Evolutionary conservation across 2,329 filamentous ascomycete species (phyloP).

Genomic region (Alternaria sp.): DNA sequence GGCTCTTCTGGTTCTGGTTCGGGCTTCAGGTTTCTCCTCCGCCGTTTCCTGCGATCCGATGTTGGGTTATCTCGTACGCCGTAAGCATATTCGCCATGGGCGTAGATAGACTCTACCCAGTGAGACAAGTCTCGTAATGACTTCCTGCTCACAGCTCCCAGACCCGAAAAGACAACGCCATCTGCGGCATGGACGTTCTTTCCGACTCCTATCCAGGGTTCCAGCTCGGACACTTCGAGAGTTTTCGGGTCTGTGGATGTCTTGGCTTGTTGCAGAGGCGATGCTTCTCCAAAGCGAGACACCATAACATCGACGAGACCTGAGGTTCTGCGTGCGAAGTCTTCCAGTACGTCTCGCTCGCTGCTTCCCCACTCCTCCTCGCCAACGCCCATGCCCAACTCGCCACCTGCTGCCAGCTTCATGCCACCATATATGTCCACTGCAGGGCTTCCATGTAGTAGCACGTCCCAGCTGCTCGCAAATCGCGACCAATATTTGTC

Average conservation of each 20-base stretch:
- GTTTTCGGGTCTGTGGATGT: conserved; percentile 32
- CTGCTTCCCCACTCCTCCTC: conserved; percentile 95
- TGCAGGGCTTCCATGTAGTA: conserved; percentile 87
- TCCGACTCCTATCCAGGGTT: conserved; percentile 78
- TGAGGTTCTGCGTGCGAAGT: conserved; percentile 78
- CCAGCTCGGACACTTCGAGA: conserved; percentile 28
- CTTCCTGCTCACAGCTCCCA: conserved; percentile 72
- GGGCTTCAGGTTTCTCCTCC: conserved; percentile 47
- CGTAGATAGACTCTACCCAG: conserved; percentile 90
- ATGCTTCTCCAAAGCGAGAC: conserved; percentile 76
- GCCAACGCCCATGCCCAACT: conserved; percentile 91
- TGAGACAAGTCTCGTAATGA: conserved; percentile 76
- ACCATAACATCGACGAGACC: conserved; percentile 89
- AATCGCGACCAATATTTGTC: conserved; percentile 82
- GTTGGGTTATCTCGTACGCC: conserved; percentile 81
- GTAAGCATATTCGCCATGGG: conserved; percentile 82
- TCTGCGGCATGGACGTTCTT: conserved; percentile 73
- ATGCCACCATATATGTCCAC: conserved; percentile 80
- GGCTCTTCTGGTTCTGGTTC: conserved; percentile 8
- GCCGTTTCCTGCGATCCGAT: conserved; percentile 63
- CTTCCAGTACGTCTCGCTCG: conserved; percentile 90
- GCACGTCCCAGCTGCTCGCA: conserved; percentile 77
- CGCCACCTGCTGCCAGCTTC: conserved; percentile 87
- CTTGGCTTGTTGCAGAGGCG: conserved; percentile 37
- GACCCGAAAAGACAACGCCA: conserved; percentile 84